phyloP scores from a whole-genome alignment of 2,329 filamentous ascomycete genomes.

The Anisogramma anomala region DNA sequence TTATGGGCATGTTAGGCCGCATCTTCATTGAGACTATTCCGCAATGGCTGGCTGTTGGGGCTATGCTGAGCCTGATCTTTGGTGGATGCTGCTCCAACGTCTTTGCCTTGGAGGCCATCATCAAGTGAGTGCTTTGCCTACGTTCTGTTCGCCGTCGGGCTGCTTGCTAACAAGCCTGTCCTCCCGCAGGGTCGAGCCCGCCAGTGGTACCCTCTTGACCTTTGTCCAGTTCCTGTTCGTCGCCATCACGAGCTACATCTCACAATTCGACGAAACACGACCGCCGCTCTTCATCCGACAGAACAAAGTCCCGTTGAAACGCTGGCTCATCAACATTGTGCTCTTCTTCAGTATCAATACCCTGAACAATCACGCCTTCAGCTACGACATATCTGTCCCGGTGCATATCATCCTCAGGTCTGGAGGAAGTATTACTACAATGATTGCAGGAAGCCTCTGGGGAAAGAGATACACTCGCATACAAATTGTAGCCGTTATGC shows the following conservation, averaged over 20 bases:
- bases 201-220: constrained; percentile 73
- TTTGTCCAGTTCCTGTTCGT: constrained; percentile 86
- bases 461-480: constrained; percentile 74
- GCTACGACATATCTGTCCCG: constrained; percentile 90
- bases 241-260: constrained; percentile 63
- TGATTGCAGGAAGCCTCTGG: constrained; percentile 76
- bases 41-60: constrained; percentile 49
- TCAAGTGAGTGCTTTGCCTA: constrained; percentile 55
- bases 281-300: constrained; percentile 62
- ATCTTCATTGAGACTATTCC: constrained; percentile 48
- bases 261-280: constrained; percentile 57
- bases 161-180: constrained; percentile 13
- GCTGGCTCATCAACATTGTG: constrained; percentile 80
- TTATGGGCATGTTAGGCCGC: constrained; percentile 38
- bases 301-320: constrained; percentile 69
- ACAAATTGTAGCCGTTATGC: constrained; percentile 68
- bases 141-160: neutral
- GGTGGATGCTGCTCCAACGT: constrained; percentile 62
- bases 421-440: constrained; percentile 90
- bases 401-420: constrained; percentile 94
- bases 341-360: constrained; percentile 92
- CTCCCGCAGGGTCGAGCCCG: constrained; percentile 58
- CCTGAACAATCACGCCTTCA: constrained; percentile 95
- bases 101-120: constrained; percentile 89
- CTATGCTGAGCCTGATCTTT: constrained; percentile 79